These are phyloP conservation scores for Fusarium zealandicum DNA, from an alignment of 2,329 filamentous ascomycete genomes.

Conservation along the genomic window DNA sequence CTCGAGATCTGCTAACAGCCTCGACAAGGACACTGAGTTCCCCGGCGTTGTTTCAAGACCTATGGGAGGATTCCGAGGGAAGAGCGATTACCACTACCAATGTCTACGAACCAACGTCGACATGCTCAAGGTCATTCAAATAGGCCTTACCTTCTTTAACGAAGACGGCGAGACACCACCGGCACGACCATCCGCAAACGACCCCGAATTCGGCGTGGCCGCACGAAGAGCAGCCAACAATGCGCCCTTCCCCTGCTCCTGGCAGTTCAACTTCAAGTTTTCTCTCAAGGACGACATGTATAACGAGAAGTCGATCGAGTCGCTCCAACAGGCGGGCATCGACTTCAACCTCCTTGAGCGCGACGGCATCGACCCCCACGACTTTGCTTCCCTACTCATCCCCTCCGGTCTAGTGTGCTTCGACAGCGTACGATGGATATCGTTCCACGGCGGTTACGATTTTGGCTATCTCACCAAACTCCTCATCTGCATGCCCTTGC, in stretches of 20 bases:
- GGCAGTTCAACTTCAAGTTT: slow-evolving; percentile 99
- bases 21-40: slow-evolving; percentile 87
- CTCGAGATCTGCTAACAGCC: slow-evolving; percentile 22
- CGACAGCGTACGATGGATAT: slow-evolving; percentile 92
- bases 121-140: slow-evolving; percentile 95
- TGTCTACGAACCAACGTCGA: slow-evolving; percentile 97
- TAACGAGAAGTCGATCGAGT: slow-evolving; percentile 91
- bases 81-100: slow-evolving; percentile 98
- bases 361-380: slow-evolving; percentile 87
- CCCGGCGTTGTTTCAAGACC: slow-evolving; percentile 96
- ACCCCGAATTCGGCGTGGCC: slow-evolving; percentile 48
- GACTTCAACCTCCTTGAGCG: slow-evolving; percentile 85
- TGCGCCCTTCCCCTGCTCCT: slow-evolving; percentile 79
- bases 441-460: slow-evolving; percentile 97
- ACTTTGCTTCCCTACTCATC: slow-evolving; percentile 89
- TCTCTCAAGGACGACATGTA: slow-evolving; percentile 97
- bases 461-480: slow-evolving; percentile 98
- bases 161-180: slow-evolving; percentile 88
- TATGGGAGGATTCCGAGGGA: slow-evolving; percentile 92
- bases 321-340: slow-evolving; percentile 89
- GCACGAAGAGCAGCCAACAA: slow-evolving; percentile 51
- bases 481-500: slow-evolving; percentile 81
- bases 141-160: slow-evolving; percentile 93
- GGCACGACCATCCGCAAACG: slow-evolving; percentile 63
- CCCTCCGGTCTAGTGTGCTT: slow-evolving; percentile 90